Conservation (phyloP, 1,284 basidiomycete genomes). For the Thelephora terrestris region DNA sequence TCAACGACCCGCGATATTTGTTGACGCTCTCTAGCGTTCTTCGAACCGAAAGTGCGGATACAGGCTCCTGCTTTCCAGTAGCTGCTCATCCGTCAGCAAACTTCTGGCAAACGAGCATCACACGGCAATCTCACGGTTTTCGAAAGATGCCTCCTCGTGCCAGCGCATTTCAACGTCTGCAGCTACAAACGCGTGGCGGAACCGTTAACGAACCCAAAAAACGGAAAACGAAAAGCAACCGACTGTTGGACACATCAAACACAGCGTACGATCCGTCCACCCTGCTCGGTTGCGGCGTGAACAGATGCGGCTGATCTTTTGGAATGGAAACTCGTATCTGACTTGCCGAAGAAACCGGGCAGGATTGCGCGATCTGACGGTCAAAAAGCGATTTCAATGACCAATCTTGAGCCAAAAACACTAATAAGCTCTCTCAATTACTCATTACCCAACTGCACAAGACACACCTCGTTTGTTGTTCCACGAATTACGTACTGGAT, state of each 20-base stretch:
- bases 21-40: slow-evolving; percentile 45
- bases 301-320: background rate
- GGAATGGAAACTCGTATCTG: background rate
- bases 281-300: slow-evolving; percentile 2
- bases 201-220: slow-evolving; percentile 8
- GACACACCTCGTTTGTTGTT: slow-evolving; percentile 47
- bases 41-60: slow-evolving; percentile 41
- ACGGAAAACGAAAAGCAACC: background rate
- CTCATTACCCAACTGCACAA: background rate
- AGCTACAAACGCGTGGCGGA: slow-evolving; percentile 15
- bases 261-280: background rate
- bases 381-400: background rate
- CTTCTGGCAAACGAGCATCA: slow-evolving; percentile 6
- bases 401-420: background rate
- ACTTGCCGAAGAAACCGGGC: background rate
- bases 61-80: background rate
- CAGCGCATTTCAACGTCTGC: slow-evolving; percentile 45
- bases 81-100: background rate
- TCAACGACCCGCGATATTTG: slow-evolving; percentile 46
- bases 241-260: background rate
- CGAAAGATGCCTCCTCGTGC: slow-evolving; percentile 39
- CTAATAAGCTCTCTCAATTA: slow-evolving; percentile 15
- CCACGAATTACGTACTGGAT: slow-evolving; percentile 55
- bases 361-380: background rate
- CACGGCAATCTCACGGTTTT: slow-evolving; percentile 38